These are phyloP conservation scores for Termitomyces sp. DNA, from an alignment of 768 basidiomycete species.

Conservation along the genomic window DNA sequence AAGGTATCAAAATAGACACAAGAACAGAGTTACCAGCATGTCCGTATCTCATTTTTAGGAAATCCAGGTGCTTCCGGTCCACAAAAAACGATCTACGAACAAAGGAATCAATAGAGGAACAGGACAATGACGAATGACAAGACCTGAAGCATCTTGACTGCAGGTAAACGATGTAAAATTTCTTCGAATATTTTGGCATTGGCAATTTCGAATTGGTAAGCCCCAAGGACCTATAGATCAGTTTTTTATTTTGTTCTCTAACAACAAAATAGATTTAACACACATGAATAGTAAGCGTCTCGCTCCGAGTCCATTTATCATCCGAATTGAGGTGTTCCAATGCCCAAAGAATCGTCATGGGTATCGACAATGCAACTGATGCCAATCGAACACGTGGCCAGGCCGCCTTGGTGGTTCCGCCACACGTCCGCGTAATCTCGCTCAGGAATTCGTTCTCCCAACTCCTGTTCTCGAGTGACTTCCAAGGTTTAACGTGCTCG, in stretches of 20 bases:
- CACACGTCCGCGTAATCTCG: slow-evolving; percentile 9
- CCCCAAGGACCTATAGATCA: slow-evolving; percentile 25
- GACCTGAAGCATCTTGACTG: slow-evolving; percentile 26
- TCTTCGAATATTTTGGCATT: slow-evolving; percentile 26
- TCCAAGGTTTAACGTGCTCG: slow-evolving; percentile 24
- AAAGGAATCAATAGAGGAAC: neutral
- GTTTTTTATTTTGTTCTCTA: too few relatives aligned
- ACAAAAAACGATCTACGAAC: slow-evolving; percentile 4
- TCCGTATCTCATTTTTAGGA: neutral
- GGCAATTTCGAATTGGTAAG: slow-evolving; percentile 19
- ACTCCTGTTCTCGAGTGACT: slow-evolving; percentile 17
- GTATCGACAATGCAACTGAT: slow-evolving; percentile 22
- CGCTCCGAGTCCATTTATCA: slow-evolving; percentile 16
- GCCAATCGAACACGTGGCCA: slow-evolving; percentile 20
- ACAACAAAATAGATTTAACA: too few relatives aligned
- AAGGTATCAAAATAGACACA: too few relatives aligned
- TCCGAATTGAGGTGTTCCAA: slow-evolving; percentile 17
- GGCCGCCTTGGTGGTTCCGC: slow-evolving; percentile 2
- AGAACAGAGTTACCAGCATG: neutral
- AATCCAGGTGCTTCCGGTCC: slow-evolving; percentile 4
- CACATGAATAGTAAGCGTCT: slow-evolving; percentile 20
- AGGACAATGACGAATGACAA: neutral
- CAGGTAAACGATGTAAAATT: slow-evolving; percentile 30
- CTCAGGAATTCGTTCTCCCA: slow-evolving; percentile 25
- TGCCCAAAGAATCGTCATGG: slow-evolving; percentile 22